Evolutionary conservation across 78 protist species (phyloP).

Genomic region (Planoprotostelium fungivorum): DNA sequence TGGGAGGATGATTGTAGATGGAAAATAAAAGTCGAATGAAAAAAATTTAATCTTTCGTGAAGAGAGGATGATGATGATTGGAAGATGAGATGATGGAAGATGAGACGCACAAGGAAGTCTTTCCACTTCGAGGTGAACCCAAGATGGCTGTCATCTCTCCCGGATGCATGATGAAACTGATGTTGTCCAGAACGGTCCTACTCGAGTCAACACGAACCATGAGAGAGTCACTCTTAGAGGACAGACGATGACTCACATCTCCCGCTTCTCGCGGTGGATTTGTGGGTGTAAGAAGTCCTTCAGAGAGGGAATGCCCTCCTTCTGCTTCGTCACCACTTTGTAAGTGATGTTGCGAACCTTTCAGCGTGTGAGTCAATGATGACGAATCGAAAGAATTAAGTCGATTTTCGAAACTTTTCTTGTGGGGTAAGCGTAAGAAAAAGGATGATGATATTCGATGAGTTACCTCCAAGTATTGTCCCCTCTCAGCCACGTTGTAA

Average conservation of each 20-base stretch:
- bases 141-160: slow-evolving; percentile 42
- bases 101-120: slow-evolving; percentile 17
- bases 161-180: slow-evolving; percentile 15
- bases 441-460: too few species aligned
- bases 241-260: background rate
- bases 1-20: too few species aligned
- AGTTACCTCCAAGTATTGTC: background rate
- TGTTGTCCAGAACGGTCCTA: background rate
- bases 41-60: too few species aligned
- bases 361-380: background rate
- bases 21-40: too few species aligned
- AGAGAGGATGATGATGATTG: background rate
- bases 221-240: too few species aligned
- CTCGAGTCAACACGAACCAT: too few species aligned
- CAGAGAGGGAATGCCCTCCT: background rate
- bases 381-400: background rate
- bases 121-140: slow-evolving; percentile 60
- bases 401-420: too few species aligned
- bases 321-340: background rate
- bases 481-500: background rate
- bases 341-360: background rate
- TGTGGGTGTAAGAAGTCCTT: background rate
- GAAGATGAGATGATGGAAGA: background rate
- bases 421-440: too few species aligned
- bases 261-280: background rate